Conservation (phyloP, 306 rosid species). For the Malus fusca region DNA sequence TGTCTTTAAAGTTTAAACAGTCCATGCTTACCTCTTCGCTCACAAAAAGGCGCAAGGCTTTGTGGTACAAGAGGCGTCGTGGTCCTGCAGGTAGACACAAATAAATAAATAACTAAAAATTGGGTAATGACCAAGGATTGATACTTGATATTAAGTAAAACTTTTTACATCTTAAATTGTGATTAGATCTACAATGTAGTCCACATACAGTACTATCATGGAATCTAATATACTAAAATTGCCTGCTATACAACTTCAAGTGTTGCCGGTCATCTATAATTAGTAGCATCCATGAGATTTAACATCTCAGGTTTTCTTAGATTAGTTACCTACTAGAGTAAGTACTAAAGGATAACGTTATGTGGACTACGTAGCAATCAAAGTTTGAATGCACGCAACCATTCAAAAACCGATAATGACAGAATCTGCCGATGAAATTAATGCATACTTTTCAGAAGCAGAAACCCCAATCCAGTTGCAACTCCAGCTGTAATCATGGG, state of each 20-base stretch:
- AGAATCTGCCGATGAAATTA: not conserved
- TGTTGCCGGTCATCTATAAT: not conserved
- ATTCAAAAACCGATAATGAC: not conserved
- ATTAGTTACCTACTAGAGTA: not conserved
- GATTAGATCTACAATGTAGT: not conserved
- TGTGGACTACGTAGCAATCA: no score
- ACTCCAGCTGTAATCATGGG: slow-evolving; percentile 62
- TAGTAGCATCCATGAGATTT: not conserved
- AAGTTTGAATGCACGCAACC: not conserved
- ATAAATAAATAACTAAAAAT: slow-evolving; percentile 5
- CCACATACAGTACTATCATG: not conserved
- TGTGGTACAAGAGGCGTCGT: slow-evolving; percentile 62
- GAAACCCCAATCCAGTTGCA: slow-evolving; percentile 51
- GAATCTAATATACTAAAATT: not conserved
- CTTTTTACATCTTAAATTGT: not conserved
- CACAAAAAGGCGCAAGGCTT: slow-evolving; percentile 51
- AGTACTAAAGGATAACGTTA: not conserved
- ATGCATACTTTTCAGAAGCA: slow-evolving; percentile 56
- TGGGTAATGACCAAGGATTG: not conserved
- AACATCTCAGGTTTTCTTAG: not conserved
- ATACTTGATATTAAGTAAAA: not conserved
- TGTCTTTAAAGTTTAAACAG: not conserved
- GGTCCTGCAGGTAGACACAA: slow-evolving; percentile 47
- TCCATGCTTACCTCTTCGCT: slow-evolving; percentile 71
- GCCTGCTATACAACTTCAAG: not conserved